These are phyloP conservation scores for Wickerhamiella shivajii DNA, from an alignment of 805 yeast species.

Conservation along the genomic window DNA sequence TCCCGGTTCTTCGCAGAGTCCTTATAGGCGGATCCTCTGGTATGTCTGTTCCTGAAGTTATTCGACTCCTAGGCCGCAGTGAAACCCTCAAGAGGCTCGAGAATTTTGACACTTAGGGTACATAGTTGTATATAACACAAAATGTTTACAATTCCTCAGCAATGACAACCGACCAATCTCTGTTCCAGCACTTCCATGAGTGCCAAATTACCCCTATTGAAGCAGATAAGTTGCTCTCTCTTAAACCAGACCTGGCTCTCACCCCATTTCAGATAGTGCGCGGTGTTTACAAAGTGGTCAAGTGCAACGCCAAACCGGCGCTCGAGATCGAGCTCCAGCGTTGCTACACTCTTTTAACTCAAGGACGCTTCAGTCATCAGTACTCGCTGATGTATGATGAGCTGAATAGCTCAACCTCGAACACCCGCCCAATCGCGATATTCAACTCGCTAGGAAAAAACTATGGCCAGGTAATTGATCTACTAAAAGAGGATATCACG, in stretches of 20 bases:
- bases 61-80: constrained; percentile 36
- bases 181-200: no score
- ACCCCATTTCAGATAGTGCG: constrained; percentile 13
- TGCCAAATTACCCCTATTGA: no score
- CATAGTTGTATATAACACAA: neutral
- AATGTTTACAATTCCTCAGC: no score
- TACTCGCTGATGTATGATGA: constrained; percentile 18
- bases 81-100: constrained; percentile 7
- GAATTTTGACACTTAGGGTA: neutral
- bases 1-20: constrained; percentile 49
- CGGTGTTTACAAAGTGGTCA: constrained; percentile 16
- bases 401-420: constrained; percentile 1
- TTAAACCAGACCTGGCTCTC: constrained; percentile 2
- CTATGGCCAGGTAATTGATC: constrained; percentile 16
- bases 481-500: constrained; percentile 2
- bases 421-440: constrained; percentile 17
- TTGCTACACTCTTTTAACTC: constrained; percentile 16
- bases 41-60: constrained; percentile 42
- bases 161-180: no score
- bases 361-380: constrained; percentile 17
- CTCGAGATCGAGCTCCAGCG: constrained; percentile 3
- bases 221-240: no score
- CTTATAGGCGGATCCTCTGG: constrained; percentile 62
- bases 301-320: constrained; percentile 7
- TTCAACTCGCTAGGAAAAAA: constrained; percentile 14